phyloP scores from a whole-genome alignment of 305 asterid genomes.

The Andrographis paniculata region DNA sequence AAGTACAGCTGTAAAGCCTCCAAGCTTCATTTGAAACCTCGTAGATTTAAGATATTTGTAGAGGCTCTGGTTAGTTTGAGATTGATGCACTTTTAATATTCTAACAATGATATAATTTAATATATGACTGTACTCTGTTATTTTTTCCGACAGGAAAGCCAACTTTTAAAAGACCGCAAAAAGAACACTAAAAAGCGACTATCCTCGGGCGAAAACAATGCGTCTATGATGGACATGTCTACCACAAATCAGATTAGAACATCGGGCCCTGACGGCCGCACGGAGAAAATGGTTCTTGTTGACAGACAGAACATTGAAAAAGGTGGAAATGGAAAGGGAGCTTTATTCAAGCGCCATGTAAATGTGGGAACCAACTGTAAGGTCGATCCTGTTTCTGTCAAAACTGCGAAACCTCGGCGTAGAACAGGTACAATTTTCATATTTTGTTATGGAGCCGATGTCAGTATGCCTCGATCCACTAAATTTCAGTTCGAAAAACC shows the following conservation, averaged over 20 bases:
- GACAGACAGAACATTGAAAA: constrained; percentile 69
- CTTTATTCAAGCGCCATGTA: constrained; percentile 54
- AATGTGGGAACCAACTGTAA: constrained; percentile 56
- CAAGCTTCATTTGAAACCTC: constrained; percentile 96
- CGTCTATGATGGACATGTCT: constrained; percentile 34
- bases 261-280: constrained; percentile 48
- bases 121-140: constrained; percentile 23
- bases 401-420: constrained; percentile 54
- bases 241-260: constrained; percentile 48
- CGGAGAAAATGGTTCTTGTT: constrained; percentile 59
- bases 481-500: too few species aligned
- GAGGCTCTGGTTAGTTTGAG: constrained; percentile 79
- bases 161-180: constrained; percentile 88
- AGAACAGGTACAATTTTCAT: constrained; percentile 70
- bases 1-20: constrained; percentile 98
- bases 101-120: constrained; percentile 6
- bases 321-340: constrained; percentile 64
- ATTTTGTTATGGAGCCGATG: too few species aligned
- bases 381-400: constrained; percentile 44
- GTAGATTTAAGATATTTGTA: constrained; percentile 86
- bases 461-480: too few species aligned
- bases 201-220: constrained; percentile 54
- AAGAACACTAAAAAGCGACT: constrained; percentile 62
- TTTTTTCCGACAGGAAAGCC: constrained; percentile 60
- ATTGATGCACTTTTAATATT: constrained; percentile 15